Percentiles rank a stretch among this genome's conserved stretches.
phyloP scores from a whole-genome alignment of 2,329 filamentous ascomycete genomes.

The Hortaea werneckii region DNA sequence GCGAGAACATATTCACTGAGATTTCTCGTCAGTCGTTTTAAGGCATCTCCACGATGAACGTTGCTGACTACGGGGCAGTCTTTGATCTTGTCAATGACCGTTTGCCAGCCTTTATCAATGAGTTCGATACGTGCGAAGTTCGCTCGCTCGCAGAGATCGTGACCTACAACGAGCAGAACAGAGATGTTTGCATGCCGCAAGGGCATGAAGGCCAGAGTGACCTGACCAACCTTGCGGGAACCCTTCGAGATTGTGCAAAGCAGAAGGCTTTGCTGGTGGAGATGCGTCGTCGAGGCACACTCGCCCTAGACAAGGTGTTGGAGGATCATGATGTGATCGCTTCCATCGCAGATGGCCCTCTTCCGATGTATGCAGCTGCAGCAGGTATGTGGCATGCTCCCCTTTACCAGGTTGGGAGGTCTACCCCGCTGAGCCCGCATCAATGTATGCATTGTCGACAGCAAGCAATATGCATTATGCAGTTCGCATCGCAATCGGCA shows the following conservation, averaged over 20 bases:
- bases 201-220: constrained; percentile 1
- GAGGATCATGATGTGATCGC: constrained; percentile 1
- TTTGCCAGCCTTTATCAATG: constrained; percentile 1
- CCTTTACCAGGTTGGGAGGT: neutral
- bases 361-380: neutral
- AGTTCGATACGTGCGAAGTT: constrained; percentile 1
- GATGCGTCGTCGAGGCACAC: neutral
- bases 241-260: neutral
- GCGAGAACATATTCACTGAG: constrained; percentile 2
- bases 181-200: constrained; percentile 3
- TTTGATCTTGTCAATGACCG: constrained; percentile 2
- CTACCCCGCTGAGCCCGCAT: neutral
- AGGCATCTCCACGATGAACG: neutral
- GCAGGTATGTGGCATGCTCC: neutral
- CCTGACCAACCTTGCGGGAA: constrained; percentile 1
- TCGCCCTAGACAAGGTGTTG: neutral
- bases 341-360: neutral
- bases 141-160: constrained; percentile 5
- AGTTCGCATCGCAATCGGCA: constrained; percentile 1
- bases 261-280: neutral
- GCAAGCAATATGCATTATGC: neutral
- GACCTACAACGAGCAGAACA: constrained; percentile 4
- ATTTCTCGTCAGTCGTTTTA: neutral
- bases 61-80: neutral
- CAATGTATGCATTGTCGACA: neutral